Evolutionary conservation across 257 asterid genomes (phyloP), one percentile per base, ranked within the genome.

Genomic region (Fraxinus anomala): DNA sequence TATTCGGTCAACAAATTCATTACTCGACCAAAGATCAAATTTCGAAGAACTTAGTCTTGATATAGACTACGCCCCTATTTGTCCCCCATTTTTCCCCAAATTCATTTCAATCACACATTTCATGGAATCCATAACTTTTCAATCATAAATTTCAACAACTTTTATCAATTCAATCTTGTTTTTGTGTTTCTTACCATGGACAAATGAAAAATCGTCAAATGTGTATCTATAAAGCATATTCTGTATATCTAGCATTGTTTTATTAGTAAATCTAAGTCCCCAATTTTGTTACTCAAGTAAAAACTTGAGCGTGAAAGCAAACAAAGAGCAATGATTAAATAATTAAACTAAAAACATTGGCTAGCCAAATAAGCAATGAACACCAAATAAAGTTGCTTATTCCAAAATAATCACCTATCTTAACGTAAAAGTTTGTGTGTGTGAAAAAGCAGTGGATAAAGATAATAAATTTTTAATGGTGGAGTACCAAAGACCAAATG

Each of bases 401-500:
- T 54, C 11, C n/a, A 54, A 19, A 54, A 19, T 19, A 5, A 17
- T 54, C 24, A 54, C 26, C 2, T 6, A n/a, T 54, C 12, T 54
- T 54, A 6, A 54, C 3, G n/a, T 54, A 17, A 54, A 54, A 54
- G 3, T 19, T 54, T 19, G 8, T n/a, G 21, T 9, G 30, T 79
- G 14, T 71, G 59, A 36, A 17, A 72, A 72, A 39, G 24, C 39
- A 13, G 72, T 68, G 81, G 54, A 75, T 71, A 75, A 21, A 71
- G 61, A 5, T 0, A 56, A 10, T 40, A 42, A 71, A 63, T 30
- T 6, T 23, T 34, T 34, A 47, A 39, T 81, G 42, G 47, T 73
- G 83, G 80, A 69, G 78, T 85, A 37, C 79, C 80, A 79, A 76
- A 80, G 44, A 77, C 69, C 44, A 40, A 79, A 72, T 79, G 81